Evolutionary conservation across 2,329 filamentous ascomycete species (phyloP), one percentile per base, ranked within the genome.

Genomic region (Byssothecium circinans): DNA sequence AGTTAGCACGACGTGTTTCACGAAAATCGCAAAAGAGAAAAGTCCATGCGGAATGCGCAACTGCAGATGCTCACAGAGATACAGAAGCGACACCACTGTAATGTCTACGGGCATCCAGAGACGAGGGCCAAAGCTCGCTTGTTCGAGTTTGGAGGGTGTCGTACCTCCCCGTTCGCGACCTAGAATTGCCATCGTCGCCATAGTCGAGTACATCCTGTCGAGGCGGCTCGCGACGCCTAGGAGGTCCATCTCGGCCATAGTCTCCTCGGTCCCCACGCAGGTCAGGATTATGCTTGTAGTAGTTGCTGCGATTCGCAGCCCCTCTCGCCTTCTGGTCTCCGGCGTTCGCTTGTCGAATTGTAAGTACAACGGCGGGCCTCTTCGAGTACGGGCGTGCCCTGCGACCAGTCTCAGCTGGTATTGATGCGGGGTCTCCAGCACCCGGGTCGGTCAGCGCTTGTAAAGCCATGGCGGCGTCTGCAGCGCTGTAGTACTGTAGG

Each of bases 271-370:
- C 36, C 49, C 85, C 73, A 89, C 90, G 57, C 86, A 85, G 2
- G 87, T 96, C 89, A 1, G 92, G 92, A 60, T 97, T 89, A 62
- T 94, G 81, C 29, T 96, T 83, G 68, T 99, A 99, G 75, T 95
- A 97, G 11, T 89, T 82, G 72, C 92, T 97, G 52, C 88, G 81
- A 41, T 87, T 81, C 10, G 89, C 83, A 1, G 94, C 92, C 33
- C 89, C 86, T 35, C 78, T 81, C 61, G 84, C 81, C 73, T 99
- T 99, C 66, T 80, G 86, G 73, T 99, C 94, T 18, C 83, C 79
- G 20, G 80, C 77, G 5, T 91, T 81, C 0, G 91, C 87, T 51
- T 88, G 80, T 40, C 94, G 84, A 34, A 96, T 78, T 49, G 84
- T 81, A 3, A 99, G 76, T 20, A 79, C 78, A 34, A 82, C 78